Conservation (phyloP, 768 basidiomycete genomes). For the Collybia sordida region DNA sequence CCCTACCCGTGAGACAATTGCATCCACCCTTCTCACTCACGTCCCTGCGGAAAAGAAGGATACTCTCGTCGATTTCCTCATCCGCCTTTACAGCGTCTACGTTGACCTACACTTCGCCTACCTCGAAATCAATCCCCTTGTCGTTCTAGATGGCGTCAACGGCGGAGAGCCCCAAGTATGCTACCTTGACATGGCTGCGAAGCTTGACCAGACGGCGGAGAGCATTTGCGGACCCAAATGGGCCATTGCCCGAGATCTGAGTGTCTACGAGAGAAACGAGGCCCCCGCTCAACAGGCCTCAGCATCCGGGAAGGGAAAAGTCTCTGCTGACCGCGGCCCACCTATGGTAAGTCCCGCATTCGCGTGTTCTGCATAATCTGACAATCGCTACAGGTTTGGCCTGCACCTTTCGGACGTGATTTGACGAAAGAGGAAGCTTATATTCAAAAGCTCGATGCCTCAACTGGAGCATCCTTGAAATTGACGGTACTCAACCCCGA, state of each 20-base stretch:
- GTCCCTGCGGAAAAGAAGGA: slow-evolving; percentile 87
- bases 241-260: slow-evolving; percentile 93
- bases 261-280: slow-evolving; percentile 58
- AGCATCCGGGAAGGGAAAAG: slow-evolving; percentile 43
- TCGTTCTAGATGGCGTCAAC: slow-evolving; percentile 81
- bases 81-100: slow-evolving; percentile 94
- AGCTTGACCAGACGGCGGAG: slow-evolving; percentile 99
- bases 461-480: slow-evolving; percentile 97
- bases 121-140: slow-evolving; percentile 98
- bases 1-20: slow-evolving; percentile 80
- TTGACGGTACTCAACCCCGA: slow-evolving; percentile 94
- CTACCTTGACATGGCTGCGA: slow-evolving; percentile 99
- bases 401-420: slow-evolving; percentile 94
- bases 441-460: slow-evolving; percentile 96
- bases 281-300: slow-evolving; percentile 39
- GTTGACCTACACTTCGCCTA: slow-evolving; percentile 99
- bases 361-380: background rate
- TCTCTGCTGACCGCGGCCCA: slow-evolving; percentile 90
- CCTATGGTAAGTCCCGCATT: slow-evolving; percentile 70
- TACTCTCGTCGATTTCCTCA: slow-evolving; percentile 91
- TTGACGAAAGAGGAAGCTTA: slow-evolving; percentile 99
- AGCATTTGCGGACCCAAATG: slow-evolving; percentile 98
- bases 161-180: slow-evolving; percentile 76
- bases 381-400: slow-evolving; percentile 63
- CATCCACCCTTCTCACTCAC: slow-evolving; percentile 72